Evolutionary conservation across 192 early-diverging fungal species (phyloP), one percentile per base, ranked within the genome.

Genomic region (Coemansia sp.): DNA sequence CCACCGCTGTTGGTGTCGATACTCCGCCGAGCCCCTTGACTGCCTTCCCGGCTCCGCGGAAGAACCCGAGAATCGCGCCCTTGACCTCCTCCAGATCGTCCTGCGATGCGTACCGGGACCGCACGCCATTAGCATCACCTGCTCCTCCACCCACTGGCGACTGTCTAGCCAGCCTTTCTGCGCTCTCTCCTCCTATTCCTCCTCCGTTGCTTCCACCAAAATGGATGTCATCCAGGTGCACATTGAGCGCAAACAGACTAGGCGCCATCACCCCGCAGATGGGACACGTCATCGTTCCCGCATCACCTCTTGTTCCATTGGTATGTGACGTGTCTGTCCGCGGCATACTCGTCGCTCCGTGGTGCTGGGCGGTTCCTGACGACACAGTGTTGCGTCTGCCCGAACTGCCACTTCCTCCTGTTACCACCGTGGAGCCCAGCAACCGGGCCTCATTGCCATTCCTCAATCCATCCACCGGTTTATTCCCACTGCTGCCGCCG

Each of bases 251-350:
- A 47, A 70, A 69, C 18, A 83, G 66, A 40, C 67, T 76, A 22
- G 77, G 77, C 19, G 81, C 81, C 68, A 68, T 63, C 15, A 79
- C 81, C n/a, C 77, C 77, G 56, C 81, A 83, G 32, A 83, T 83
- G 0, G 81, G 81, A 26, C 81, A 83, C 40, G 66, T 62, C 51
- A 82, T 51, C 19, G 65, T 18, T 16, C 66, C 26, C 19, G 36
- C n/a, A 43, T 43, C 21, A 3, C 47, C 47, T 18, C 18, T 49
- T 11, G 13, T 18, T 49, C n/a, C 19, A 0, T 19, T 12, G 10
- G 8, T 9, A 12, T 19, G 26, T 8, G 54, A 56, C 21, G 36
- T 61, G 41, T 10, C 41, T 10, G 41, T 13, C 39, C 13, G 10
- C 37, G 6, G 15, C 0, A 47, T 4, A 10, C 41, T 18, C 18